phyloP scores from a whole-genome alignment of 2,329 filamentous ascomycete genomes.

The Ophiobolus disseminans region DNA sequence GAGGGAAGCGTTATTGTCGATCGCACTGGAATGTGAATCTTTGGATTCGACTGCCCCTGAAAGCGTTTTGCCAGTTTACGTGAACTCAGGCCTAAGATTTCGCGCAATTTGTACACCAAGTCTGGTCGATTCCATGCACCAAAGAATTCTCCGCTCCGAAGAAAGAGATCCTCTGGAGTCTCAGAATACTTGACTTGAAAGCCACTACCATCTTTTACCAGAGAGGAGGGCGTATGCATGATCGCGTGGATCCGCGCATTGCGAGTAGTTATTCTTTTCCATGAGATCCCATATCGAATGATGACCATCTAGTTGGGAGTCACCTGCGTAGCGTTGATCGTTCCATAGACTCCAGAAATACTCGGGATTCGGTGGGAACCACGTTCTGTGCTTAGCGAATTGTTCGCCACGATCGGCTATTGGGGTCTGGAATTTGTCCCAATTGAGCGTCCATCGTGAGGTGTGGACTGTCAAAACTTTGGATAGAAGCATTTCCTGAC shows the following conservation, averaged over 20 bases:
- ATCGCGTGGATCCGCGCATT: neutral
- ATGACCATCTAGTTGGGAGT: neutral
- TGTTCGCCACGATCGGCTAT: neutral
- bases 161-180: neutral
- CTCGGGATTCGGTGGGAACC: neutral
- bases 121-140: neutral
- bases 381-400: neutral
- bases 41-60: no score
- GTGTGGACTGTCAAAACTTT: neutral
- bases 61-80: no score
- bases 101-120: no score
- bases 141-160: neutral
- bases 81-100: no score
- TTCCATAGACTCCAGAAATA: neutral
- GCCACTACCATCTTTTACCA: neutral
- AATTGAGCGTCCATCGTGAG: neutral
- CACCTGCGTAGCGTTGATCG: no score
- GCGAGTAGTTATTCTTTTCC: no score
- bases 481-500: neutral
- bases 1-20: no score
- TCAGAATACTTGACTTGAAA: neutral
- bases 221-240: neutral
- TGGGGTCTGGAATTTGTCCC: neutral
- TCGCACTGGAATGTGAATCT: no score
- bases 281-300: conserved; percentile 1